Base-by-base conservation (phyloP, 176 grass and related monocot species). In the Thalia dealbata region DNA sequence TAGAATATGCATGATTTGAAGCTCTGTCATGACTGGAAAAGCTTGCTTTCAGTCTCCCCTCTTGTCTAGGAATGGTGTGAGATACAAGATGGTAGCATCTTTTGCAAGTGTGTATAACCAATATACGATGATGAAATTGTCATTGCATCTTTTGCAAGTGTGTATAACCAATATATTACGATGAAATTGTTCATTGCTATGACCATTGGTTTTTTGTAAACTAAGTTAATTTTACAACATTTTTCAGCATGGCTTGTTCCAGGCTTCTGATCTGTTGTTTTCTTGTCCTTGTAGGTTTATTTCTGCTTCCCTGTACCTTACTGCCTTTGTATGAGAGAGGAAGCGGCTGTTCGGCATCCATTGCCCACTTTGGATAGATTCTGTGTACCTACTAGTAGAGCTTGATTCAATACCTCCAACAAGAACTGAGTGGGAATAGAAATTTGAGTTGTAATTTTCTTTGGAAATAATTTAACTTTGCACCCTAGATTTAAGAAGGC, bases 231-330 rank as follows among this genome's bases (percentile, higher is more conserved):
- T 44, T 7, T n/a, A 14, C 7, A 16, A 24, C 5, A 15, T 30
- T 30, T 68, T 67, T 43, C 11, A 3, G 45, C 7, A 4, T 21
- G 25, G 22, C 25, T 52, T 52, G 24, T 52, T 19, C 7, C 50
- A 9, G 23, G 45, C 15, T 29, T 29, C 23, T 72, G 25, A 72
- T 54, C 3, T 52, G 2, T 72, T 19, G 2, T 72, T 15, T 24
- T 70, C 42, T 30, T 50, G 22, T 68, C 6, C 18, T 66, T 72
- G 70, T 72, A 72, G 70, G 70, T 72, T 72, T 72, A 52, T 72
- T 14, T 29, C 50, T 52, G 70, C 48, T 11, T 72, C 70, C 6
- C 26, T 72, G 13, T 72, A 30, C 24, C 48, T 55, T 15, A n/a
- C 70, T 35, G 70, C 45, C 48, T 72, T 72, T 32, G 70, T 28